phyloP scores from a whole-genome alignment of 2,329 filamentous ascomycete species.

The Hymenoscyphus repandus region DNA sequence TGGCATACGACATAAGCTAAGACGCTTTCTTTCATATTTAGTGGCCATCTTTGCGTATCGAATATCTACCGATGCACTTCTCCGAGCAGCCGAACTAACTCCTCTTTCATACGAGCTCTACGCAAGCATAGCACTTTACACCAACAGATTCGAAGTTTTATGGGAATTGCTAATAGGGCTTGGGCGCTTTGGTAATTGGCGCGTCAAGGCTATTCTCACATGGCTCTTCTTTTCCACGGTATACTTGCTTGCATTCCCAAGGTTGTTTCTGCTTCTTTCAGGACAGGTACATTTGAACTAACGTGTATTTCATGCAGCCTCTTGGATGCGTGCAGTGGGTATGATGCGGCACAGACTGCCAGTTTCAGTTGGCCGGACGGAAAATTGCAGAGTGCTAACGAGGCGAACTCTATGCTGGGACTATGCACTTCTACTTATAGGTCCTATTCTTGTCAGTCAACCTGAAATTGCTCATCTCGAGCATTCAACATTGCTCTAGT shows the following conservation, averaged over 20 bases:
- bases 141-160: slow-evolving; percentile 6
- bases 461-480: not conserved
- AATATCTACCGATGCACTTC: slow-evolving; percentile 14
- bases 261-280: not conserved
- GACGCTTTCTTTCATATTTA: too few relatives aligned
- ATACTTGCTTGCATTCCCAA: slow-evolving; percentile 9
- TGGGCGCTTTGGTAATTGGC: slow-evolving; percentile 7
- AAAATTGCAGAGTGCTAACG: not conserved
- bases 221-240: slow-evolving; percentile 13
- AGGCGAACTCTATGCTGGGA: not conserved
- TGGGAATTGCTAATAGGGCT: slow-evolving; percentile 11
- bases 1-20: too few relatives aligned
- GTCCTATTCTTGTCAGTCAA: not conserved
- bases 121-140: slow-evolving; percentile 8
- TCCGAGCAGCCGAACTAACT: slow-evolving; percentile 9
- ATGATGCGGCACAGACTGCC: slow-evolving; percentile 10
- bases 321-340: slow-evolving; percentile 12
- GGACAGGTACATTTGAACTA: not conserved
- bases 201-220: slow-evolving; percentile 9
- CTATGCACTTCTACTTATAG: not conserved
- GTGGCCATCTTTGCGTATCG: slow-evolving; percentile 8
- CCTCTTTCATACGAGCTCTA: slow-evolving; percentile 15
- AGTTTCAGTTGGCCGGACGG: slow-evolving; percentile 10
- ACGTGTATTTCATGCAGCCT: slow-evolving; percentile 1
- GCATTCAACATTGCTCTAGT: too few relatives aligned